Base-by-base conservation (phyloP, 2,329 filamentous ascomycete genomes). In the Microsporum audouinii region DNA sequence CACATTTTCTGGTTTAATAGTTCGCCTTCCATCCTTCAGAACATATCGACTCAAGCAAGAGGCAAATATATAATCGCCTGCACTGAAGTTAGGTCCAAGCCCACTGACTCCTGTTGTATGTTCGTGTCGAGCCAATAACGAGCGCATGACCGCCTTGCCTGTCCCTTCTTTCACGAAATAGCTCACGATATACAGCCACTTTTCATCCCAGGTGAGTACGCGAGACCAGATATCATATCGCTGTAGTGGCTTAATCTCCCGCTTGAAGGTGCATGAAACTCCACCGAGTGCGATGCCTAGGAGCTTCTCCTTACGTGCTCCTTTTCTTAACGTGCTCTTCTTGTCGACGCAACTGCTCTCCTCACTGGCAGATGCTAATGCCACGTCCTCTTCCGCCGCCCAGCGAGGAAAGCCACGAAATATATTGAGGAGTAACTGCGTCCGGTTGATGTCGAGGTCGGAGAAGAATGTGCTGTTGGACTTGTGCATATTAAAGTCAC, bases 111-210 rank as follows among this genome's bases (percentile, higher is more conserved):
- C 14, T 14, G 10, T 2, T 5, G 38, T 14, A 39, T 4, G 8
- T 39, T 39, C 10, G 14, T 8, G 14, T 14, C 14, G 5, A 10
- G 36, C 36, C 12, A 12, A 39, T 7, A 12, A 39, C 3, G 36
- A 17, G 41, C 38, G 45, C 58, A 39, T 31, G 23, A 43, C 49
- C 39, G 49, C 10, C 33, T 57, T 57, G 6, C 38, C 71, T 60
- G 71, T 69, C 36, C 70, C 69, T 23, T 69, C 70, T n/a, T 74
- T 82, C 1, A 89, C 82, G 65, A 87, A 89, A 70, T 88, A 85
- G 38, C 83, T 86, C 29, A 88, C 78, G 47, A 89, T 78, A 71
- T 87, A 88, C 43, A 89, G 68, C 87, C 87, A 90, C 75, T 89
- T 89, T 64, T 83, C 79, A 73, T 90, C 87, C 87, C 87, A 90